These are phyloP conservation scores for Echria macrotheca DNA, from an alignment of 495 filamentous ascomycete species.

Conservation along the genomic window DNA sequence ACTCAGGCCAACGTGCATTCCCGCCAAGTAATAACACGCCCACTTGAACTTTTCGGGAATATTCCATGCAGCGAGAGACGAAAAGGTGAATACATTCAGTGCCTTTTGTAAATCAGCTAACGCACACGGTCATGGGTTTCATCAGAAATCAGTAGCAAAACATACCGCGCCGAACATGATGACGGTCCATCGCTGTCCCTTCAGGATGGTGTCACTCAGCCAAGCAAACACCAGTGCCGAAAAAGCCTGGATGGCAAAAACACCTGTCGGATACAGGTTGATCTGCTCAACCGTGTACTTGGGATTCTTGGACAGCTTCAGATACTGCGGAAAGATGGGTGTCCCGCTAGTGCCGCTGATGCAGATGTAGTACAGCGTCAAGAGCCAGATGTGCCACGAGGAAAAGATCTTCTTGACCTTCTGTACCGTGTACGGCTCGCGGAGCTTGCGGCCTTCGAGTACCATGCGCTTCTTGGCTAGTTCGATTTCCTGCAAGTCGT, in stretches of 20 bases:
- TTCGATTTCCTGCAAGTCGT: slow-evolving; percentile 18
- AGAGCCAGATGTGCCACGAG: slow-evolving; percentile 40
- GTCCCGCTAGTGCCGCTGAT: slow-evolving; percentile 5
- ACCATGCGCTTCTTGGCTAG: slow-evolving; percentile 41
- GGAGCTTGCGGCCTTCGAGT: slow-evolving; percentile 36
- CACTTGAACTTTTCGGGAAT: slow-evolving; percentile 40
- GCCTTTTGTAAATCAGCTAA: too few relatives aligned
- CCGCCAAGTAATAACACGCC: slow-evolving; percentile 46
- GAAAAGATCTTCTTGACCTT: slow-evolving; percentile 38
- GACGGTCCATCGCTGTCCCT: slow-evolving; percentile 50
- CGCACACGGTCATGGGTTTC: too few relatives aligned
- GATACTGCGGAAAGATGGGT: slow-evolving; percentile 4
- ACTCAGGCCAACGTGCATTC: slow-evolving; percentile 5
- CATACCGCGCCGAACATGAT: slow-evolving; percentile 30
- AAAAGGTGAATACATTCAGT: slow-evolving; percentile 36
- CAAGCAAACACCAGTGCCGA: slow-evolving; percentile 38
- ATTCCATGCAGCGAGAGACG: slow-evolving; percentile 38
- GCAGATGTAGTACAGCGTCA: slow-evolving; percentile 14
- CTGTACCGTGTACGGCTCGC: slow-evolving; percentile 31
- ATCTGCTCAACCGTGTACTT: slow-evolving; percentile 31
- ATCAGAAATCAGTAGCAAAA: too few relatives aligned
- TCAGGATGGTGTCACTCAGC: slow-evolving; percentile 46
- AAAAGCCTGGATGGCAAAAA: slow-evolving; percentile 39
- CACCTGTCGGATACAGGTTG: slow-evolving; percentile 43
- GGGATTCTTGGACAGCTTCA: slow-evolving; percentile 32